Conservation (phyloP, 805 yeast species). For the Geotrichum ghanense region DNA sequence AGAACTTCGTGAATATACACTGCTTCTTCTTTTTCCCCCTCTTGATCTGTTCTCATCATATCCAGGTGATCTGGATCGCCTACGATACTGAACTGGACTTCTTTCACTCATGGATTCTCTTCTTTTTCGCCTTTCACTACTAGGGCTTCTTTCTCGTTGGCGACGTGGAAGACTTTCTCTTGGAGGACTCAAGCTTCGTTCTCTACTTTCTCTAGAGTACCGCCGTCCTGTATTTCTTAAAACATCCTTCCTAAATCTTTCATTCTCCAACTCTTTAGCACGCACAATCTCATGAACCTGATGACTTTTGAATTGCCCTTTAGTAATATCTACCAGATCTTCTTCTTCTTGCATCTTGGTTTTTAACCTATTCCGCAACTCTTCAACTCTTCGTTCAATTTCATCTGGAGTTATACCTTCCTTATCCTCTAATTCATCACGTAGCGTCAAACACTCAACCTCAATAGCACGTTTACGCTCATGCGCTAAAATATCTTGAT, state of each 20-base stretch:
- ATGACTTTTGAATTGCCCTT: constrained; percentile 5
- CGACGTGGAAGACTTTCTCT: not conserved
- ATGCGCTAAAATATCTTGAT: constrained; percentile 19
- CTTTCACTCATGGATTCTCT: not conserved
- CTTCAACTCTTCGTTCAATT: constrained; percentile 13
- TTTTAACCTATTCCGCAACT: constrained; percentile 12
- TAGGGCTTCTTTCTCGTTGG: constrained; percentile 1
- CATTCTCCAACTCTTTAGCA: constrained; percentile 12
- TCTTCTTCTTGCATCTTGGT: constrained; percentile 4
- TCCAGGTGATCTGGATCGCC: not conserved
- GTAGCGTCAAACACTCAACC: constrained; percentile 18
- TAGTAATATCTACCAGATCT: constrained; percentile 1
- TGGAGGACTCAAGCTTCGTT: constrained; percentile 1
- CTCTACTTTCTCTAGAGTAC: not conserved
- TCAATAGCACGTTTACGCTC: constrained; percentile 21
- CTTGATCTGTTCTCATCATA: not conserved
- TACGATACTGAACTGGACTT: not conserved
- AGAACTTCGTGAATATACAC: not conserved
- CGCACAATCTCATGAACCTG: constrained; percentile 13
- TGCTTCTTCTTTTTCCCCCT: no score
- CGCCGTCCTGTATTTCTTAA: not conserved
- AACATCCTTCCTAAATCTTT: constrained; percentile 15
- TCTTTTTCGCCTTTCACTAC: constrained; percentile 1
- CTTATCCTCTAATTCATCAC: constrained; percentile 19
- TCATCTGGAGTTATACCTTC: constrained; percentile 13